Conservation (phyloP, 768 basidiomycete species). For the Lactarius quietus region DNA sequence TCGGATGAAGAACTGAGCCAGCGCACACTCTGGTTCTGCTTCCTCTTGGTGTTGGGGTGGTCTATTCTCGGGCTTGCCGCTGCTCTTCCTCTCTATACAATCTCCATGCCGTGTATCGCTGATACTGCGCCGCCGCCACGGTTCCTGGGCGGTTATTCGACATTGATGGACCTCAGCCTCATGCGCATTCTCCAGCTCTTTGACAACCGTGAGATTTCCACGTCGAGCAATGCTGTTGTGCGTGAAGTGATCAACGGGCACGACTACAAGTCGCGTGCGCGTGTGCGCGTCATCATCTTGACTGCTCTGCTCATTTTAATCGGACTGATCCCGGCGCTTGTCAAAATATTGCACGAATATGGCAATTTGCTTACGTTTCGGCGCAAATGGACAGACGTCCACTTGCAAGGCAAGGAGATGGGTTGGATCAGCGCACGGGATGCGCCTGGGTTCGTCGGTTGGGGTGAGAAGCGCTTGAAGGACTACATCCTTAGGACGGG, state of each 20-base stretch:
- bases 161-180: conserved; percentile 73
- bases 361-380: conserved; percentile 52
- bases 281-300: conserved; percentile 64
- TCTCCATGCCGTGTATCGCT: conserved; percentile 65
- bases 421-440: conserved; percentile 64
- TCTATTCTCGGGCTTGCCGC: conserved; percentile 65
- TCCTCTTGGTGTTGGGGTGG: conserved; percentile 64
- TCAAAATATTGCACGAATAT: conserved; percentile 63
- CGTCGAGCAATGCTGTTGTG: conserved; percentile 32
- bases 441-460: conserved; percentile 65
- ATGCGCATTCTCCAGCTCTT: conserved; percentile 65
- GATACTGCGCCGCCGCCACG: conserved; percentile 41
- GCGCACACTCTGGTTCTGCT: conserved; percentile 62
- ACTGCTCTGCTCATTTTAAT: conserved; percentile 58
- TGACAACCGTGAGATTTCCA: conserved; percentile 40
- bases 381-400: conserved; percentile 55
- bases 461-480: conserved; percentile 73
- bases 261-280: conserved; percentile 42
- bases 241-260: conserved; percentile 38
- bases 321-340: conserved; percentile 62
- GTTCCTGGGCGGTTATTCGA: conserved; percentile 60
- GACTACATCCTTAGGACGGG: conserved; percentile 63
- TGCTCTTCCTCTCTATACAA: conserved; percentile 68
- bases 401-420: conserved; percentile 68
- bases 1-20: conserved; percentile 74